Percentiles rank a stretch among this genome's conserved stretches.
Evolutionary conservation across 208 protist species (phyloP).

Genomic region (Crithidia brevicula): DNA sequence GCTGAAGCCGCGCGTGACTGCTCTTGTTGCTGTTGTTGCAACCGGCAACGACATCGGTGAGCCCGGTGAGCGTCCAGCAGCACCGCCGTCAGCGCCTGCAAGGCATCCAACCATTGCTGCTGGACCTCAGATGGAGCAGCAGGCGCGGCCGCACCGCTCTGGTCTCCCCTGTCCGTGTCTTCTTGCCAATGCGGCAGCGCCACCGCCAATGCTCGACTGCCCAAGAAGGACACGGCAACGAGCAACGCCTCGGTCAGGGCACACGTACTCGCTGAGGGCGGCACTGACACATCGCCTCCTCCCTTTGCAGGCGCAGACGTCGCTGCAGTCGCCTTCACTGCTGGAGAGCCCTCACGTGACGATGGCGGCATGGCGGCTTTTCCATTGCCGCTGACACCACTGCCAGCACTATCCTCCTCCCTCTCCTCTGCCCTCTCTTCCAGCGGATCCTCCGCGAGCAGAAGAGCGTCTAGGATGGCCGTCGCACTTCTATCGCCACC

Average conservation of each 20-base stretch:
- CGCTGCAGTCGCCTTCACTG: too few species aligned
- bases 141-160: too few species aligned
- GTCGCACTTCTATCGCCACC: constrained; percentile 5
- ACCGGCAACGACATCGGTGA: background rate
- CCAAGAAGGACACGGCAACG: constrained; percentile 25
- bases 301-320: background rate
- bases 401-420: background rate
- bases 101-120: constrained; percentile 19
- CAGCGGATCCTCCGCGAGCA: background rate
- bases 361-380: background rate
- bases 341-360: too few species aligned
- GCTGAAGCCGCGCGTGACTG: too few species aligned
- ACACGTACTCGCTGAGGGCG: constrained; percentile 9
- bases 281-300: too few species aligned
- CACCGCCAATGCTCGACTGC: constrained; percentile 16
- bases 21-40: background rate
- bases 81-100: constrained; percentile 17
- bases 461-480: background rate
- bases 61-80: constrained; percentile 19
- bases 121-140: background rate
- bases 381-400: background rate
- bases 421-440: too few species aligned
- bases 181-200: too few species aligned
- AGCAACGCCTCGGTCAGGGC: constrained; percentile 22
- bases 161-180: too few species aligned